phyloP scores from a whole-genome alignment of 2,329 filamentous ascomycete species.

The Fusarium globosum region DNA sequence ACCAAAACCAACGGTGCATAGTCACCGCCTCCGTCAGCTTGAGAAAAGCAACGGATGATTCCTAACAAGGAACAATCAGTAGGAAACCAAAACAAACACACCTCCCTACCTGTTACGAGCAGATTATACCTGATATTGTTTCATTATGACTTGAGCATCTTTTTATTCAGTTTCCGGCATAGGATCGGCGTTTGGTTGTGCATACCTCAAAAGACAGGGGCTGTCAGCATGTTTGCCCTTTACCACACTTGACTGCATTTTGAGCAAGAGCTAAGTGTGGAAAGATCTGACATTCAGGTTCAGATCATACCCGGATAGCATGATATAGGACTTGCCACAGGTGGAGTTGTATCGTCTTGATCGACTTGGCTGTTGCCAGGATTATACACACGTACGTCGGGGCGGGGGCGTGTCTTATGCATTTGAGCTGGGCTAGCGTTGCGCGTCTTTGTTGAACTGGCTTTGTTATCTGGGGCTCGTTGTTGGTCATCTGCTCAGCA shows the following conservation, averaged over 20 bases:
- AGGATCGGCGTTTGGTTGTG: conserved; percentile 46
- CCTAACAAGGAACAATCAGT: background rate
- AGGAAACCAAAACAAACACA: background rate
- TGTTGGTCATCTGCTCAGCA: conserved; percentile 1
- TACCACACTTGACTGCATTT: conserved; percentile 1
- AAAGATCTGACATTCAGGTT: conserved; percentile 25
- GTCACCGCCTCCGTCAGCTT: conserved; percentile 12
- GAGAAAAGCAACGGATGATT: background rate
- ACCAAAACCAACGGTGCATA: conserved; percentile 50
- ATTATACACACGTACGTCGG: conserved; percentile 14
- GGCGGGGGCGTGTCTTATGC: conserved; percentile 24
- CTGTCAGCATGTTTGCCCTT: conserved; percentile 39
- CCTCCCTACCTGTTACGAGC: conserved; percentile 20
- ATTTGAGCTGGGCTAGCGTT: conserved; percentile 30
- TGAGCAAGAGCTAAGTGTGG: conserved; percentile 18
- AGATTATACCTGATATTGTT: conserved; percentile 37
- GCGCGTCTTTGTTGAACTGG: conserved; percentile 20
- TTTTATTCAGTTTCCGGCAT: conserved; percentile 41
- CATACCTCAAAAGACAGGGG: conserved; percentile 33
- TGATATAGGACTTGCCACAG: conserved; percentile 43
- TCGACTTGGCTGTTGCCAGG: conserved; percentile 27
- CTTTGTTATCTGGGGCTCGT: conserved; percentile 12
- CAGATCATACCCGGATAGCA: conserved; percentile 46
- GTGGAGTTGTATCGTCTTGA: conserved; percentile 37
- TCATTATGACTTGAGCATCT: conserved; percentile 37